Evolutionary conservation across 2,329 filamentous ascomycete species (phyloP).

Genomic region (Xylariaceae sp.): DNA sequence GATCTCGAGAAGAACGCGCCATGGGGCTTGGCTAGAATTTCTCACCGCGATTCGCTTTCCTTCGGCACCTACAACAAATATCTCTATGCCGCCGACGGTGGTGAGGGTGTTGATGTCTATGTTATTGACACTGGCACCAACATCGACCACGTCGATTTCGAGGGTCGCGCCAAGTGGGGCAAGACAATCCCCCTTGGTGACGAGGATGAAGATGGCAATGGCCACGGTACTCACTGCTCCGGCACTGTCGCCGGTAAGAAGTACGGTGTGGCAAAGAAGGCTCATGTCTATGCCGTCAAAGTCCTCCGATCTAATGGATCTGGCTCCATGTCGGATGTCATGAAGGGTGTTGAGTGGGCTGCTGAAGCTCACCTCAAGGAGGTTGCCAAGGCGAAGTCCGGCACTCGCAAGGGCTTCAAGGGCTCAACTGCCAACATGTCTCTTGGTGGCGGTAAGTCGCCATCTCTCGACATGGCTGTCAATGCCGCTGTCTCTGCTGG

Average conservation of each 20-base stretch:
- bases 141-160: constrained; percentile 89
- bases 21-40: constrained; percentile 98
- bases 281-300: constrained; percentile 94
- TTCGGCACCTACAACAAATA: constrained; percentile 99
- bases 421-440: constrained; percentile 99
- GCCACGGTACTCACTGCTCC: constrained; percentile 98
- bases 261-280: constrained; percentile 99
- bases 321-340: constrained; percentile 96
- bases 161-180: constrained; percentile 92
- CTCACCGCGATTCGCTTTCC: constrained; percentile 78
- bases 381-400: constrained; percentile 71
- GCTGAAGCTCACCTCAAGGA: constrained; percentile 73
- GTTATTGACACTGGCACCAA: constrained; percentile 98
- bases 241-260: constrained; percentile 97
- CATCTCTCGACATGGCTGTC: constrained; percentile 82
- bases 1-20: constrained; percentile 81
- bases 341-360: constrained; percentile 96
- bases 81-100: constrained; percentile 80
- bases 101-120: constrained; percentile 97
- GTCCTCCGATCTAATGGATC: constrained; percentile 96
- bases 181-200: constrained; percentile 88
- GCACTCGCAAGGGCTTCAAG: constrained; percentile 96
- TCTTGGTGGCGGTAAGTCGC: constrained; percentile 94
- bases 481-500: constrained; percentile 89
- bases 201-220: constrained; percentile 88